Percentiles rank a stretch among this genome's conserved stretches.
These are phyloP conservation scores for Manihot esculenta DNA, from an alignment of 441 rosid genomes.

Conservation along the genomic window DNA sequence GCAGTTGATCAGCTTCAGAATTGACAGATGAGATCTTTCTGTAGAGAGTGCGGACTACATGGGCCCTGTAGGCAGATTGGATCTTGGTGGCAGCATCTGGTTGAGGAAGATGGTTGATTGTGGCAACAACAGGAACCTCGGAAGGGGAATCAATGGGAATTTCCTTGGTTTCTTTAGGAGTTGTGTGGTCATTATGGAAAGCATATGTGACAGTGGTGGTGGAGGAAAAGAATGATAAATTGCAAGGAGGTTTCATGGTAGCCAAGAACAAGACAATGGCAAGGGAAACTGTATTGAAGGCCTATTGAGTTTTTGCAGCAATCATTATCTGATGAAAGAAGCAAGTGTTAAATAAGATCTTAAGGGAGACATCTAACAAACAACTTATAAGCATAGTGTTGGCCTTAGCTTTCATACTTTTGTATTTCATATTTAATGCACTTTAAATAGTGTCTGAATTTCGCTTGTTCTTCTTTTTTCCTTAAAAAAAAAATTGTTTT, in stretches of 20 bases:
- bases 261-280: not conserved
- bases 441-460: no score
- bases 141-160: constrained; percentile 30
- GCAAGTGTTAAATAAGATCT: not conserved
- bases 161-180: constrained; percentile 33
- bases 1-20: constrained; percentile 51
- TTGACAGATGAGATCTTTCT: constrained; percentile 44
- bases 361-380: not conserved
- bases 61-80: constrained; percentile 64
- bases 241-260: constrained; percentile 12
- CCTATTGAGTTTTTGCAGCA: not conserved
- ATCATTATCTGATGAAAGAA: not conserved
- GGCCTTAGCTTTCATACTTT: not conserved
- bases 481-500: not conserved
- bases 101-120: constrained; percentile 31
- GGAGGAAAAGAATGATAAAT: constrained; percentile 37
- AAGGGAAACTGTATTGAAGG: not conserved
- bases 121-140: constrained; percentile 11
- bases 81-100: constrained; percentile 53
- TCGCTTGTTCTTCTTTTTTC: no score
- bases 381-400: not conserved
- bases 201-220: constrained; percentile 44
- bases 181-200: constrained; percentile 34
- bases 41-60: constrained; percentile 54
- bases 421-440: not conserved